phyloP scores from a whole-genome alignment of 371 early-diverging fungal genomes.

The Actinomucor elegans region DNA sequence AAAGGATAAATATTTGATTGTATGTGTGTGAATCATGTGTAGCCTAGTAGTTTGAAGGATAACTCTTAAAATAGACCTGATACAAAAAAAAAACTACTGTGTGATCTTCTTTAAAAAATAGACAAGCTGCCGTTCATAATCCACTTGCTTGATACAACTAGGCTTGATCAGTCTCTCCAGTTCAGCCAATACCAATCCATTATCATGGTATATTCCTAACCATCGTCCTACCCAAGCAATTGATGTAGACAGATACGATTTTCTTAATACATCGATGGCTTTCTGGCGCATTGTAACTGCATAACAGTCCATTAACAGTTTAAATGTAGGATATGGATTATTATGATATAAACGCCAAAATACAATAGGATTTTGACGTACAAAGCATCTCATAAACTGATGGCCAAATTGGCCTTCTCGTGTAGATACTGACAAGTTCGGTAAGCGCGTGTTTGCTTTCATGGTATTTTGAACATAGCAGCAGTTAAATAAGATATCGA shows the following conservation, averaged over 20 bases:
- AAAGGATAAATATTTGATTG: no score
- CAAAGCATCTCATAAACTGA: slow-evolving; percentile 1
- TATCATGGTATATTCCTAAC: slow-evolving; percentile 12
- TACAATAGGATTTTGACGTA: slow-evolving; percentile 1
- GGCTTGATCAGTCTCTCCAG: slow-evolving; percentile 7
- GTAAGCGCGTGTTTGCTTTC: not conserved
- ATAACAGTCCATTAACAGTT: slow-evolving; percentile 6
- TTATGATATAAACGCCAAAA: slow-evolving; percentile 16
- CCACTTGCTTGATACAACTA: slow-evolving; percentile 16
- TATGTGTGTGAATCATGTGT: no score
- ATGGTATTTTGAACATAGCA: slow-evolving; percentile 3
- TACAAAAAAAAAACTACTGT: no score
- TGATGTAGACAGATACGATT: slow-evolving; percentile 17
- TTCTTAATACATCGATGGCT: slow-evolving; percentile 10
- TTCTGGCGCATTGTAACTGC: slow-evolving; percentile 4
- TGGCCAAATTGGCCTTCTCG: slow-evolving; percentile 16
- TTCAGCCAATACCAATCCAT: not conserved
- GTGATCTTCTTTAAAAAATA: slow-evolving; percentile 13
- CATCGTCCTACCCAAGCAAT: slow-evolving; percentile 13
- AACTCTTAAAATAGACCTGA: no score
- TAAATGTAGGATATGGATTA: slow-evolving; percentile 14
- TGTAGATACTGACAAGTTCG: not conserved
- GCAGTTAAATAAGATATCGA: slow-evolving; percentile 7
- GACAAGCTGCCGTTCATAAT: slow-evolving; percentile 8
- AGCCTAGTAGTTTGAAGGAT: no score